These are phyloP conservation scores for Keithomyces neogunnii DNA, from an alignment of 2,329 filamentous ascomycete genomes.

Conservation along the genomic window DNA sequence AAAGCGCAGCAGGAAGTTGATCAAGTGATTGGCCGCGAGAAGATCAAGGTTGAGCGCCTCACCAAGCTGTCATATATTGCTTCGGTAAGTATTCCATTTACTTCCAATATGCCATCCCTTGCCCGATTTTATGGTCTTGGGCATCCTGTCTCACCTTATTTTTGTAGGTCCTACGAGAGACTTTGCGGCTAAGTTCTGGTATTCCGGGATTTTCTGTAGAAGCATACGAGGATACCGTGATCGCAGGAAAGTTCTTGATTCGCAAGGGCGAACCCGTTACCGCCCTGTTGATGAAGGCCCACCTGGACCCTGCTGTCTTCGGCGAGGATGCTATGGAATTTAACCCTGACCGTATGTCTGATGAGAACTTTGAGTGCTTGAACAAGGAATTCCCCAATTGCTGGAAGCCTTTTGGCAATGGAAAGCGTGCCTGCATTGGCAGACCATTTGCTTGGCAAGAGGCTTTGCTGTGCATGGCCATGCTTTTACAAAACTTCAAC, in stretches of 20 bases:
- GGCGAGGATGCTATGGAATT: constrained; percentile 59
- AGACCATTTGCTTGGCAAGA: constrained; percentile 71
- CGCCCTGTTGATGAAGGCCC: constrained; percentile 42
- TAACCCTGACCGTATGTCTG: constrained; percentile 63
- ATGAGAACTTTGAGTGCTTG: constrained; percentile 54
- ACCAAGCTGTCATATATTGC: constrained; percentile 57
- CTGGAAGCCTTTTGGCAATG: constrained; percentile 71
- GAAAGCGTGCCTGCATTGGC: constrained; percentile 62
- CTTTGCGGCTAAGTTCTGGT: constrained; percentile 53
- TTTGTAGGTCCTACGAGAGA: constrained; percentile 49
- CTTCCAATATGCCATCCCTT: background rate
- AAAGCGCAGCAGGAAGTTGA: constrained; percentile 63
- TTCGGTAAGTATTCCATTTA: constrained; percentile 30
- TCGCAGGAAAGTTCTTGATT: constrained; percentile 55
- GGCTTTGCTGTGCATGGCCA: constrained; percentile 49
- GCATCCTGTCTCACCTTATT: background rate
- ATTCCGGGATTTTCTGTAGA: constrained; percentile 49
- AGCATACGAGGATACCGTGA: constrained; percentile 42
- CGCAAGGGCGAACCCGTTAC: constrained; percentile 40
- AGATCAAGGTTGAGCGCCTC: constrained; percentile 53
- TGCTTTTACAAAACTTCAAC: constrained; percentile 65
- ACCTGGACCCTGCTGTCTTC: constrained; percentile 55
- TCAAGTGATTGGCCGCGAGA: constrained; percentile 48
- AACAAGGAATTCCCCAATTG: constrained; percentile 52
- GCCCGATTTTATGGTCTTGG: background rate